Conservation (phyloP, 2,329 filamentous ascomycete genomes). For the Paramyrothecium roridum region DNA sequence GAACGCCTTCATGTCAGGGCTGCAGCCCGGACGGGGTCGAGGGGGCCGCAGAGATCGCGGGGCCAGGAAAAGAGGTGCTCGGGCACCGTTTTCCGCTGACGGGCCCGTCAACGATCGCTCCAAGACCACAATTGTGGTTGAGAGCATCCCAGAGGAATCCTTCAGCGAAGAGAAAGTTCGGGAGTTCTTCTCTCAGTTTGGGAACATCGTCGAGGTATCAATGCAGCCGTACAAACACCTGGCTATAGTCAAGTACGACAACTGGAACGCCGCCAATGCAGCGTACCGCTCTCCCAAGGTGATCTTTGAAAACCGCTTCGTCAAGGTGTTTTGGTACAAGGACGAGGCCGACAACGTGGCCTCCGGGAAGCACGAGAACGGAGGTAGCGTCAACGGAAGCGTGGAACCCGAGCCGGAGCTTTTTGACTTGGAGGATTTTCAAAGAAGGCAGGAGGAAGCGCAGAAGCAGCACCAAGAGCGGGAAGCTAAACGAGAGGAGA, state of each 20-base stretch:
- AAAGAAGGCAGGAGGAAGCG: conserved; percentile 66
- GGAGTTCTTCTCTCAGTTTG: conserved; percentile 70
- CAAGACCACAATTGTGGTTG: conserved; percentile 69
- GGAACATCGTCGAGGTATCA: conserved; percentile 58
- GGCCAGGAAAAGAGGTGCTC: conserved; percentile 29
- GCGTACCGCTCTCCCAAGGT: conserved; percentile 76
- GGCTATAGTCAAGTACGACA: conserved; percentile 67
- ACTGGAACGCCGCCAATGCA: conserved; percentile 62
- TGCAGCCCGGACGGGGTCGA: conserved; percentile 24
- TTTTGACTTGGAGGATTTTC: conserved; percentile 68
- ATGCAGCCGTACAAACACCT: conserved; percentile 65
- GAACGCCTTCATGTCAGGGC: conserved; percentile 15
- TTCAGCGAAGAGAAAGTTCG: conserved; percentile 64
- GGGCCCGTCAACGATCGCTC: conserved; percentile 60
- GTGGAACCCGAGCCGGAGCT: conserved; percentile 47
- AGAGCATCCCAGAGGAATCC: conserved; percentile 72
- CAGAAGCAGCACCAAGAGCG: conserved; percentile 68
- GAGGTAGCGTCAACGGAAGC: conserved; percentile 20
- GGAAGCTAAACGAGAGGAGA: conserved; percentile 57
- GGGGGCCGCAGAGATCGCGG: conserved; percentile 30
- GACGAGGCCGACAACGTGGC: conserved; percentile 38
- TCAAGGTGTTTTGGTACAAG: conserved; percentile 78
- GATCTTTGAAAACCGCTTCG: conserved; percentile 82
- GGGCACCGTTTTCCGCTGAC: conserved; percentile 61
- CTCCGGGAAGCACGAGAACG: conserved; percentile 18